Conservation (phyloP, 768 basidiomycete species). For the Sarcomyxa edulis region DNA sequence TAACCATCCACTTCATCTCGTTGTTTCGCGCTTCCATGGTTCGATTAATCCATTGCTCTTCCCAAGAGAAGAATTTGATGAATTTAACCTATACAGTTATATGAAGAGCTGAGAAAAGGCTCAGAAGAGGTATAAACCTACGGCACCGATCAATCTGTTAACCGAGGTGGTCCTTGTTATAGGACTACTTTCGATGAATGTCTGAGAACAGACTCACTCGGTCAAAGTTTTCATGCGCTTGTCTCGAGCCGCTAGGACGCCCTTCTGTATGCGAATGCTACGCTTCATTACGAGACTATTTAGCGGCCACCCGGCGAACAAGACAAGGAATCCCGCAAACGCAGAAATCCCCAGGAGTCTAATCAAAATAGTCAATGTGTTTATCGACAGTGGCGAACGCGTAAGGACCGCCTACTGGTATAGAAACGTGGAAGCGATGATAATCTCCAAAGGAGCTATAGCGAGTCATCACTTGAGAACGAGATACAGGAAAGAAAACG, state of each 20-base stretch:
- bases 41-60: conserved; percentile 67
- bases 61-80: conserved; percentile 84
- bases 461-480: too few species aligned
- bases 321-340: conserved; percentile 69
- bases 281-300: conserved; percentile 63
- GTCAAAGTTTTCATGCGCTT: conserved; percentile 72
- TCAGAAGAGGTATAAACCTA: too few species aligned
- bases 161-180: too few species aligned
- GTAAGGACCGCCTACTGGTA: conserved; percentile 68
- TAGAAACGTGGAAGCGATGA: conserved; percentile 67
- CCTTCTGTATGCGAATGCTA: conserved; percentile 56
- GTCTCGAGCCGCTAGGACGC: conserved; percentile 59
- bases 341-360: conserved; percentile 67
- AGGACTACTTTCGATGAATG: too few species aligned
- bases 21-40: conserved; percentile 56
- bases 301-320: conserved; percentile 64
- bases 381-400: too few species aligned
- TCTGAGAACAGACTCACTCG: too few species aligned
- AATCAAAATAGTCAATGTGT: background rate
- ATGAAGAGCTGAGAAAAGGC: too few species aligned
- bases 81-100: conserved; percentile 54
- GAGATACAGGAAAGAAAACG: conserved; percentile 9
- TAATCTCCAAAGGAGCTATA: conserved; percentile 69
- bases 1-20: conserved; percentile 77
- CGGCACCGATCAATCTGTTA: conserved; percentile 73